These are phyloP conservation scores for Henningerozyma blattae DNA, from an alignment of 805 yeast species.

Conservation along the genomic window DNA sequence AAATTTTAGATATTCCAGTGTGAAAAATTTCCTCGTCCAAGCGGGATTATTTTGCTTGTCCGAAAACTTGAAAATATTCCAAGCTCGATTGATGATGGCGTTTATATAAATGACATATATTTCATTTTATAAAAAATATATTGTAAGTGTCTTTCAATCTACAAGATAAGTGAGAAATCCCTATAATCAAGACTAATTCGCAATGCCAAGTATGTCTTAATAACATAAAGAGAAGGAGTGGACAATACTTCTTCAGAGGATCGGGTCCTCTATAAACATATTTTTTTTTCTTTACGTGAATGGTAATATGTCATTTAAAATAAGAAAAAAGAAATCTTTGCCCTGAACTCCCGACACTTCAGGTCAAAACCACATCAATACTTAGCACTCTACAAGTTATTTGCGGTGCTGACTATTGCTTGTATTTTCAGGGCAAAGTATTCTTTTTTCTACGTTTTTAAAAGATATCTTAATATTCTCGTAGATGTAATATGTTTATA, in stretches of 20 bases:
- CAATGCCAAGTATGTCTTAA: conserved; percentile 4
- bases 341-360: conserved; percentile 87
- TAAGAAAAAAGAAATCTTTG: conserved; percentile 21
- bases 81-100: too few relatives aligned
- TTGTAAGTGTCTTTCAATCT: too few relatives aligned
- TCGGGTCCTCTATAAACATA: conserved; percentile 51
- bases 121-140: too few relatives aligned
- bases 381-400: too few relatives aligned
- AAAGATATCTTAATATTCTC: background rate
- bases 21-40: too few relatives aligned
- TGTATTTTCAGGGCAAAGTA: background rate
- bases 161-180: background rate
- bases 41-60: too few relatives aligned
- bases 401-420: background rate
- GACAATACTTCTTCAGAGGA: conserved; percentile 32
- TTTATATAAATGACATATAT: too few relatives aligned
- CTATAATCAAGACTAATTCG: background rate
- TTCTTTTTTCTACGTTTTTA: background rate
- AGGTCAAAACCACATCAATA: too few relatives aligned
- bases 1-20: too few relatives aligned
- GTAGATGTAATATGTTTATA: background rate
- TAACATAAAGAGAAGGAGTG: background rate
- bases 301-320: background rate
- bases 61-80: too few relatives aligned
- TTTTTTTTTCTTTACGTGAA: background rate